Percentiles rank a stretch among this genome's conserved stretches.
Evolutionary conservation across 805 yeast species (phyloP).

Genomic region (Torulaspora microellipsoides): DNA sequence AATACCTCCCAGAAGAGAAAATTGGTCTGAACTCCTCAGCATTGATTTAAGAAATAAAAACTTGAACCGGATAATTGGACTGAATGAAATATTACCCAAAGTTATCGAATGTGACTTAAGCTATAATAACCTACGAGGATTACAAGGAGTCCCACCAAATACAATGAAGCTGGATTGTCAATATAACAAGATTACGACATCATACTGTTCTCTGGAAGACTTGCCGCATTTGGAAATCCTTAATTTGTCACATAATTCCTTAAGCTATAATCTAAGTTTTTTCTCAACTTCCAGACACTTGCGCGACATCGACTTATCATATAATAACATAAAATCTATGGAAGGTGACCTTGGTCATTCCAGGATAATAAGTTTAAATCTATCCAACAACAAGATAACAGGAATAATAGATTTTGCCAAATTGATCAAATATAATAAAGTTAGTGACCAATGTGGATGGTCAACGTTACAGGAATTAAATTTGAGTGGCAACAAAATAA

Average conservation of each 20-base stretch:
- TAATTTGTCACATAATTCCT: constrained; percentile 20
- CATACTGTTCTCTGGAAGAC: constrained; percentile 15
- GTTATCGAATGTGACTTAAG: constrained; percentile 18
- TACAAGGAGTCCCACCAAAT: constrained; percentile 19
- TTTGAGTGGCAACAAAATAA: constrained; percentile 23
- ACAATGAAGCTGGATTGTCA: constrained; percentile 14
- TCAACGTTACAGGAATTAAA: constrained; percentile 21
- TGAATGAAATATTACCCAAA: constrained; percentile 24
- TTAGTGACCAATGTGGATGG: constrained; percentile 15
- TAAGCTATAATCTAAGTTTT: constrained; percentile 14
- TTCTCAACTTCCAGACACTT: constrained; percentile 18
- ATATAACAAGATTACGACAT: constrained; percentile 18
- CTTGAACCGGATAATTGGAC: constrained; percentile 19
- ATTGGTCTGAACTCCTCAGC: constrained; percentile 10
- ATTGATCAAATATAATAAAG: constrained; percentile 11
- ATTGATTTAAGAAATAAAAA: constrained; percentile 11
- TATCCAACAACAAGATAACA: constrained; percentile 21
- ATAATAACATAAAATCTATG: constrained; percentile 20
- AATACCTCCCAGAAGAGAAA: constrained; percentile 8
- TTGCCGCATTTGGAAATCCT: constrained; percentile 23
- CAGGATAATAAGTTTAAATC: constrained; percentile 16
- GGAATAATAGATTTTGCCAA: constrained; percentile 28
- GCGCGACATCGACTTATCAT: constrained; percentile 21
- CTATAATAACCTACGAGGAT: constrained; percentile 20
- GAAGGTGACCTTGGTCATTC: constrained; percentile 19